phyloP scores from a whole-genome alignment of 257 asterid species.

The Capsicum chinense region DNA sequence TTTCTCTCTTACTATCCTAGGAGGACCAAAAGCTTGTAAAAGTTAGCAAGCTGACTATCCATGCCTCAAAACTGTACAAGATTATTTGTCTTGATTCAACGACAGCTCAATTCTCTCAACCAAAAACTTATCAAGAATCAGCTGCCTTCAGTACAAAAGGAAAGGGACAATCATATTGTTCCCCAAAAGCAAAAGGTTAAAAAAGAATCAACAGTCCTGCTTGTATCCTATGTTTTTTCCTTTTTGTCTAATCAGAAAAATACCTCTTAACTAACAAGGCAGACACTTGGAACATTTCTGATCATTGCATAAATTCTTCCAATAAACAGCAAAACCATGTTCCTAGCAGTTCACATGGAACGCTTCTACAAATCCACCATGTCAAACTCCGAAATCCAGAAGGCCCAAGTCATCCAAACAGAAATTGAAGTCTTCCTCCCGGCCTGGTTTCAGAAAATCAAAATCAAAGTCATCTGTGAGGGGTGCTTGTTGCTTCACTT shows the following conservation, averaged over 20 bases:
- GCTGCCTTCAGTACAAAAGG: neutral
- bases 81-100: neutral
- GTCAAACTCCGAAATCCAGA: constrained; percentile 28
- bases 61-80: neutral
- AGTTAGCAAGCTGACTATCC: neutral
- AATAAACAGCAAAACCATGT: neutral
- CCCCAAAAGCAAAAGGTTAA: neutral
- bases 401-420: constrained; percentile 46
- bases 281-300: neutral
- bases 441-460: constrained; percentile 66
- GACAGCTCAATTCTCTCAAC: constrained; percentile 32
- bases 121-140: constrained; percentile 41
- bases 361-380: too few relatives aligned
- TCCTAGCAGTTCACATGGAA: neutral
- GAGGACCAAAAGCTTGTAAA: neutral
- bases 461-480: constrained; percentile 41
- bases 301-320: neutral
- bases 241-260: neutral
- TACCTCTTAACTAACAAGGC: neutral
- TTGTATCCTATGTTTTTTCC: neutral
- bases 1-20: too few relatives aligned
- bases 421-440: constrained; percentile 57
- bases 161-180: neutral
- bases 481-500: constrained; percentile 30
- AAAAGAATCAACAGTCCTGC: neutral